Base-by-base conservation (phyloP, 2,329 filamentous ascomycete genomes). In the Exophiala sp. region DNA sequence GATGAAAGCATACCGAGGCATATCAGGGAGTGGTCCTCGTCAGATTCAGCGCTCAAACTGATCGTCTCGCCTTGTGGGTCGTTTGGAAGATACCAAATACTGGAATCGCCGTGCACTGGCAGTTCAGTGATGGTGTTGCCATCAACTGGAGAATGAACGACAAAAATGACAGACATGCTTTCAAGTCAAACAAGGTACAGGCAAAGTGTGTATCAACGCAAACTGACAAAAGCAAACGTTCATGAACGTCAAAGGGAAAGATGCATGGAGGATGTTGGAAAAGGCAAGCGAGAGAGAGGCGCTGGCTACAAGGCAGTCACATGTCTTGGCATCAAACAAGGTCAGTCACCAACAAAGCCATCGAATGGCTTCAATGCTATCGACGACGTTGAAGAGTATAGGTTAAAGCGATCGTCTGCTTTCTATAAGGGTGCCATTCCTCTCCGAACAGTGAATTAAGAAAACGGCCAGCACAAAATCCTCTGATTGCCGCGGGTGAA, bases 1-100 rank as follows among this genome's bases (percentile, higher is more conserved):
- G 35, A 18, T 29, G 33, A 21, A 14, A 12, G 24, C 52, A 41
- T 46, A 60, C 58, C 47, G 33, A 60, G 50, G 18, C 48, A 55
- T 34, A 60, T 41, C 12, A 29, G 20, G 12, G 54, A 55, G 40
- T 60, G 58, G 5, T 14, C 7, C 12, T 49, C n/a, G 35, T 44
- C 39, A 20, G 46, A n/a, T 10, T 33, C n/a, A 12, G 47, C 38
- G 20, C 24, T 46, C 12, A 54, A n/a, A 24, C 20, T 20, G 18
- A 54, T 47, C 3, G 14, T 8, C 32, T 48, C 44, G 7, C 47
- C 43, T 12, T 20, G 12, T 5, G 44, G 43, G 6, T 48, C 9
- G 33, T 55, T 24, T 6, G 48, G 53, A 39, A 55, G 34, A 34
- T 51, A 52, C 16, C 33, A 51, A 3, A 32, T 46, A 9, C 29